These are phyloP conservation scores for Priceomyces medius DNA, from an alignment of 805 yeast genomes.

Conservation along the genomic window DNA sequence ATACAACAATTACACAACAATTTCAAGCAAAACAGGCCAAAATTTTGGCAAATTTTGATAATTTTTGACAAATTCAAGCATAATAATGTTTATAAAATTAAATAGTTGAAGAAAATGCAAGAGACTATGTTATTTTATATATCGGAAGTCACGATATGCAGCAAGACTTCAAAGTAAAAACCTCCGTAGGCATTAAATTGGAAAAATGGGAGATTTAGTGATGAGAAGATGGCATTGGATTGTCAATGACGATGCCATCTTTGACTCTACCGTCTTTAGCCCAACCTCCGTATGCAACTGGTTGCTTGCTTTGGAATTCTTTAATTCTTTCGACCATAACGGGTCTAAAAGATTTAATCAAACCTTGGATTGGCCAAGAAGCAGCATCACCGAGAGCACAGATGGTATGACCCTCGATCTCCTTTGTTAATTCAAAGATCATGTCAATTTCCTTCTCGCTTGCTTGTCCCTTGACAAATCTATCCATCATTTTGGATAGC, in stretches of 20 bases:
- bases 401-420: constrained; percentile 87
- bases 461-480: constrained; percentile 79
- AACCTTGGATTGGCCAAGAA: constrained; percentile 91
- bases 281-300: constrained; percentile 75
- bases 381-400: constrained; percentile 94
- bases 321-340: constrained; percentile 74
- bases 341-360: constrained; percentile 82
- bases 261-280: constrained; percentile 53
- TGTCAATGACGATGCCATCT: constrained; percentile 64
- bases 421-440: constrained; percentile 81
- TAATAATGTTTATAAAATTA: constrained; percentile 1
- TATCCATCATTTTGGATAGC: constrained; percentile 79
- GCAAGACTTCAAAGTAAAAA: neutral
- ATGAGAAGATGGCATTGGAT: constrained; percentile 51
- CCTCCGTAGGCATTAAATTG: neutral
- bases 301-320: constrained; percentile 51
- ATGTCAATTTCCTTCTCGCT: constrained; percentile 77
- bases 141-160: neutral
- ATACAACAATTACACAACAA: no score
- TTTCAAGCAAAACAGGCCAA: no score
- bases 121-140: constrained; percentile 6
- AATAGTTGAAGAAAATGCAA: constrained; percentile 4
- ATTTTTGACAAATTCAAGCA: neutral
- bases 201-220: constrained; percentile 15
- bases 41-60: no score